A percentile compares a stretch with the other conserved stretches of the same genome.
phyloP scores from a whole-genome alignment of 2,329 filamentous ascomycete species.

The Apiospora phragmitis region DNA sequence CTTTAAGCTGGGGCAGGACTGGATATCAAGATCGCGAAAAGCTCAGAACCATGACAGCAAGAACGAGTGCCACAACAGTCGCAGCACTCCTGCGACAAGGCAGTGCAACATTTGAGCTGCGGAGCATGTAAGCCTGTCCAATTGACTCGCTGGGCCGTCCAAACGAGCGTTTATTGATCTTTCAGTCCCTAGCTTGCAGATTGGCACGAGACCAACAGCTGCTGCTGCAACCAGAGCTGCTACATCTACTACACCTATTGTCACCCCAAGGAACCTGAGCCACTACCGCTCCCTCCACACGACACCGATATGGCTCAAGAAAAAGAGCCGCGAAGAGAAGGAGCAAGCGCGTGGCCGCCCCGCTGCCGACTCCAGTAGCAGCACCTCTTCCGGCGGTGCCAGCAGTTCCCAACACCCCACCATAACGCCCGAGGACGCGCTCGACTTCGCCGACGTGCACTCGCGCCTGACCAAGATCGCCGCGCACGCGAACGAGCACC shows the following conservation, averaged over 20 bases:
- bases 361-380: slow-evolving; percentile 1
- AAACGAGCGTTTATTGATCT: background rate
- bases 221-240: background rate
- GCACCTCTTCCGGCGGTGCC: background rate
- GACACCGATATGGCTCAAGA: slow-evolving; percentile 7
- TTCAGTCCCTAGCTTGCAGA: slow-evolving; percentile 11
- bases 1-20: background rate
- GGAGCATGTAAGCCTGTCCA: slow-evolving; percentile 10
- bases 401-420: slow-evolving; percentile 24
- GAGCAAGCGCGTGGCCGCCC: background rate
- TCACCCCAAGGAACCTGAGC: background rate
- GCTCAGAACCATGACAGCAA: background rate
- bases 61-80: background rate
- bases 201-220: slow-evolving; percentile 8
- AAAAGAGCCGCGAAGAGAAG: slow-evolving; percentile 3
- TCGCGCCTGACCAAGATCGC: slow-evolving; percentile 43
- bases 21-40: slow-evolving; percentile 3
- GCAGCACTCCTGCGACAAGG: slow-evolving; percentile 2
- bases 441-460: slow-evolving; percentile 50
- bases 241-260: background rate
- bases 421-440: slow-evolving; percentile 43
- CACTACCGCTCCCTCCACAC: slow-evolving; percentile 12
- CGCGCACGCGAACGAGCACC: slow-evolving; percentile 40
- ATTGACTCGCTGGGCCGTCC: slow-evolving; percentile 3
- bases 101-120: slow-evolving; percentile 8